Base-by-base conservation (phyloP, 768 basidiomycete genomes). In the Dacryopinax primogenitus region DNA sequence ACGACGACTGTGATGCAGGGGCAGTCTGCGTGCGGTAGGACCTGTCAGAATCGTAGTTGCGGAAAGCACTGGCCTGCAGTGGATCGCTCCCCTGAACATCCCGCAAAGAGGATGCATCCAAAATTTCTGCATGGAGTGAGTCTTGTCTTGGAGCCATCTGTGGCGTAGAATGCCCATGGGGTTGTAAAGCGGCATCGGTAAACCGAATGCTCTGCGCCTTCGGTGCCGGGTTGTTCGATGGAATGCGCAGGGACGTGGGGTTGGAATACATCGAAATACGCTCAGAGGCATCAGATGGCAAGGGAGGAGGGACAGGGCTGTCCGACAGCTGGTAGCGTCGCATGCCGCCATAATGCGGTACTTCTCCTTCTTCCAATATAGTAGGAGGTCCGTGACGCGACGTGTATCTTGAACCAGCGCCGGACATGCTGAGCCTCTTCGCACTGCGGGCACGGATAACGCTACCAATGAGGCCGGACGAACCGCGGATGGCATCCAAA, bases 391-490 rank as follows among this genome's bases (percentile, higher is more conserved):
- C 51, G 26, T 58, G 51, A 9, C 51, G 51, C 30, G 51, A 58
- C 9, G 4, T 21, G 26, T 58, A 58, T 26, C 26, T 3, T 2
- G 51, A 58, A 3, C 79, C 85, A 62, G 81, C 78, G 0, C 86
- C 86, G 11, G 86, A 82, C 63, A 68, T 64, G 68, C 72, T 74
- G 39, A 72, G 51, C 62, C 70, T 69, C 21, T 67, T 68, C 36
- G 70, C 71, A 45, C 71, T 69, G 33, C 73, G 71, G 21, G 71
- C 75, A 62, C 80, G 74, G 64, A 95, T 91, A 71, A 98, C 88
- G 72, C 88, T 92, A 18, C 96, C 94, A 44, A 97, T 79, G 0
- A 93, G 82, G 2, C 94, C 92, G 70, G 94, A 94, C 1, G 88
- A 88, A 16, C 95, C 94, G 18, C 96, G 83, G 0, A 98, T 81